Evolutionary conservation across 2,329 filamentous ascomycete species (phyloP), one percentile per base, ranked within the genome.

Genomic region (Trichophaea hybrida): DNA sequence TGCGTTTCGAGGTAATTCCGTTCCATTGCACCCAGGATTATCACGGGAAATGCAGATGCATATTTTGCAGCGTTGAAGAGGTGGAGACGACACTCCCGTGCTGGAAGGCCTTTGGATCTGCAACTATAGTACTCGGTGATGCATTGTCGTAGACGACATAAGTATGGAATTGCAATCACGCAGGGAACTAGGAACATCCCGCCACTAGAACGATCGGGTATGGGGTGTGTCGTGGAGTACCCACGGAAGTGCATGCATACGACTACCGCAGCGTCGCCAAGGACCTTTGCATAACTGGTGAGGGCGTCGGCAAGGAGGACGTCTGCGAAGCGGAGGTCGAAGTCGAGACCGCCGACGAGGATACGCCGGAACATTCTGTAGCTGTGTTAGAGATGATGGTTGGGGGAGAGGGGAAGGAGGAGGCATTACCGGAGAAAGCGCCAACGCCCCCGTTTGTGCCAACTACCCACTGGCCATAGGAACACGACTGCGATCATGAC

Each of bases 31-130:
- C 82, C 84, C 57, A 95, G 77, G 46, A 91, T 77, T 67, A 97
- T 86, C 58, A 97, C 90, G 2, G 93, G 93, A 69, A 97, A 95
- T 0, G 91, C 88, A 7, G 83, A 89, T n/a, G 85, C 80, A 73
- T 98, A 98, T 73, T 98, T 98, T 68, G 88, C 74, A 7, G 91
- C 91, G 77, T 98, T 98, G 71, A 88, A 89, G 34, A 96, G 76
- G 72, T 96, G 89, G 71, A 91, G 86, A 4, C 86, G 65, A 34
- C 63, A 56, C 38, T 68, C 67, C 1, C 35, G 74, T 74, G 10
- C 70, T 68, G 32, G 68, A 68, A 60, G 71, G 66, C 63, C 75
- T 72, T 63, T 72, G 70, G 80, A 77, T 32, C 76, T 76, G 64
- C 91, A 86, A 52, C 90, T 84, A 34, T 79, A 69, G 71, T 87